Base-by-base conservation (phyloP, 768 basidiomycete genomes). In the Brasilioporus rufonigricans region DNA sequence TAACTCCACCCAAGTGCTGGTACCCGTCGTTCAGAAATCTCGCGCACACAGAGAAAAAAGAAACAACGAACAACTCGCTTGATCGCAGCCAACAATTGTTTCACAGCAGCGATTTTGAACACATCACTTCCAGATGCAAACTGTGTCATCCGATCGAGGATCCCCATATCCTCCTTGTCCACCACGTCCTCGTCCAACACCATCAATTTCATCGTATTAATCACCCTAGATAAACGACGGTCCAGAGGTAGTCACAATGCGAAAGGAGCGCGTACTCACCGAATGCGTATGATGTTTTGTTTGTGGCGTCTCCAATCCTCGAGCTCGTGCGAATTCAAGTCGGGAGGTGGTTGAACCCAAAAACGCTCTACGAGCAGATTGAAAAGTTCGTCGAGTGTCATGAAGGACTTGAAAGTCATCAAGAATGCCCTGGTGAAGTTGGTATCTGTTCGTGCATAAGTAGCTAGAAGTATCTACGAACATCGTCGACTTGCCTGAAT, bases 361-460 rank as follows among this genome's bases (percentile, higher is more conserved):
- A 83, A 88, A 21, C 86, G 77, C 29, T 77, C 70, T 2, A 80
- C 70, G 14, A 88, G 74, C 26, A 78, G 66, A 44, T 80, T 77
- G 43, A 86, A 76, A n/a, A 88, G 67, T 44, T 81, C 74, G 29
- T 80, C 74, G 2, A 80, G 70, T 12, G 78, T 79, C 50, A 79
- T 81, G 66, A 88, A 88, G 0, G 84, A 84, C 60, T 83, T 81
- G 73, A 84, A 87, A 4, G 87, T 88, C 72, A 86, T 77, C 41
- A 87, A 68, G 74, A 88, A 88, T 12, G 85, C 82, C 54, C 77
- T 76, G 58, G 73, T 81, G 67, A 81, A 86, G 33, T 74, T 73
- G 23, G 79, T 75, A 65, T 86, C 81, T 82, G 43, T n/a, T 24
- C 27, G 48, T 5, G 40, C 29, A 39, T 63, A 10, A 68, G 56